Evolutionary conservation across 2,329 filamentous ascomycete species (phyloP).

Genomic region (Microsporum canis): DNA sequence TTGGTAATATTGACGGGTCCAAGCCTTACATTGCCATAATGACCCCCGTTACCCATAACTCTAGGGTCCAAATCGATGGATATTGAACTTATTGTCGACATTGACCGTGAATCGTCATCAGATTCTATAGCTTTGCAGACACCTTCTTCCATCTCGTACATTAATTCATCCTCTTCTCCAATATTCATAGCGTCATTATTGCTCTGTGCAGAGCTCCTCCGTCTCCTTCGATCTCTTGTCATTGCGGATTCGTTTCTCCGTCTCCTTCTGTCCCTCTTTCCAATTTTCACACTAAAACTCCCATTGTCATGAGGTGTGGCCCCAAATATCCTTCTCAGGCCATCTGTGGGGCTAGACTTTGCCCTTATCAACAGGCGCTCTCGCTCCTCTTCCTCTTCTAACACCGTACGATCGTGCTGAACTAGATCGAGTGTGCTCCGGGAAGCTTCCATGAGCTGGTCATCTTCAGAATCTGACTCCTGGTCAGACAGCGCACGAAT

Average conservation of each 20-base stretch:
- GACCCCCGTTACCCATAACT: constrained; percentile 23
- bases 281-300: constrained; percentile 38
- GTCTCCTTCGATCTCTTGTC: constrained; percentile 20
- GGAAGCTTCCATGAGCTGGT: constrained; percentile 53
- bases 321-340: constrained; percentile 33
- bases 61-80: constrained; percentile 41
- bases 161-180: constrained; percentile 62
- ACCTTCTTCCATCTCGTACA: constrained; percentile 87
- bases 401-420: constrained; percentile 56
- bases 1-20: neutral
- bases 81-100: constrained; percentile 36
- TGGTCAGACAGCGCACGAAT: constrained; percentile 53
- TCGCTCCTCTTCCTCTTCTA: constrained; percentile 61
- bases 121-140: constrained; percentile 38
- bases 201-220: constrained; percentile 29
- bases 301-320: constrained; percentile 26
- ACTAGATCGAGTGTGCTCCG: constrained; percentile 59
- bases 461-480: constrained; percentile 66
- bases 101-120: constrained; percentile 51
- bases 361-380: constrained; percentile 34
- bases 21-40: constrained; percentile 12
- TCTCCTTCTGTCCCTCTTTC: constrained; percentile 40
- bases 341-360: constrained; percentile 24
- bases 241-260: constrained; percentile 29
- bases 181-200: constrained; percentile 34